Evolutionary conservation across 208 protist genomes (phyloP), one percentile per base, ranked within the genome.

Genomic region (Wallacemonas sp.): DNA sequence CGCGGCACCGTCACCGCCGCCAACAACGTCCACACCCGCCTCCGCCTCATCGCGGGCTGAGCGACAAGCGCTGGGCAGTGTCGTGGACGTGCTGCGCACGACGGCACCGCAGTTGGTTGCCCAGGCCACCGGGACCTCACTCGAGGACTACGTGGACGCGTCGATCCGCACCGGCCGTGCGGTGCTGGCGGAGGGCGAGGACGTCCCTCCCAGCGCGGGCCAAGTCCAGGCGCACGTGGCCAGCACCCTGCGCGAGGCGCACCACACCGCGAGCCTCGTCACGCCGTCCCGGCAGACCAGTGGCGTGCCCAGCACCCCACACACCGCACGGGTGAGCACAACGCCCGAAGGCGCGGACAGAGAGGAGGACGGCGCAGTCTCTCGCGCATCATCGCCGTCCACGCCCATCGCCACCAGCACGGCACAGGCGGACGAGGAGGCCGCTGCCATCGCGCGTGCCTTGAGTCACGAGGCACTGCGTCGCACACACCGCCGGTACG

Each of bases 401-500:
- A n/a, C n/a, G n/a, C n/a, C n/a, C n/a, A n/a, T n/a, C n/a, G n/a
- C n/a, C n/a, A n/a, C n/a, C n/a, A n/a, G n/a, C n/a, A n/a, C n/a
- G n/a, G n/a, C n/a, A n/a, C n/a, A 34, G 24, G 27, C 21, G 26
- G 76, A 73, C 12, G 70, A 77, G 34, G 71, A 75, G 39, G 56
- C 47, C 29, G 21, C 38, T 2, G 47, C 47, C 17, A 26, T 60
- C 30, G 62, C 57, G 11, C 39, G 9, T 16, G 77, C 43, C 39
- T 27, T 77, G 38, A 49, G 43, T 30, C 64, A 36, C 30, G 58
- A 55, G 24, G 32, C 23, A 9, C 1, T 27, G 17, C 63, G 65
- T 14, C 69, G 80, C 49, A 23, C 78, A 57, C 80, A 90, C 49
- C 81, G 87, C 33, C 74, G 77, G 54, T 89, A 84, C 49, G 73